Conservation (phyloP, 2,329 filamentous ascomycete genomes). For the Endoconidiophora laricicola region DNA sequence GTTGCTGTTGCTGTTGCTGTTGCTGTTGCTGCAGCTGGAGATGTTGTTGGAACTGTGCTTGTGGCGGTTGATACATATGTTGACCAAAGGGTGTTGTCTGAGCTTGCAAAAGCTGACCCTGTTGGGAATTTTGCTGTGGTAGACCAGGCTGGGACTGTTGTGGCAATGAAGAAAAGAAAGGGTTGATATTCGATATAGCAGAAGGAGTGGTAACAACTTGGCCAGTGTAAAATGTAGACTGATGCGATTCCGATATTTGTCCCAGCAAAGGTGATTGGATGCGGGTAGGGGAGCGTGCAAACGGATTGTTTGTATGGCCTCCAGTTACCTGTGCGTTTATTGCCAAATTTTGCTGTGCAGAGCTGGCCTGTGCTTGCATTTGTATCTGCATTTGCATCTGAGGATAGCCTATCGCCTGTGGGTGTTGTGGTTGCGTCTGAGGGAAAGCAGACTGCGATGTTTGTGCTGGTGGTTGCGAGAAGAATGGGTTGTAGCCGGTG, state of each 20-base stretch:
- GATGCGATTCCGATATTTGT: conserved; percentile 35
- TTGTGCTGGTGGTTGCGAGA: conserved; percentile 1
- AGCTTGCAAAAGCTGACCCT: conserved; percentile 5
- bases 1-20: conserved; percentile 15
- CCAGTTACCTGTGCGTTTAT: conserved; percentile 25
- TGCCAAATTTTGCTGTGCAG: conserved; percentile 21
- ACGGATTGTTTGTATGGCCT: conserved; percentile 29
- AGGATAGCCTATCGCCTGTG: conserved; percentile 14
- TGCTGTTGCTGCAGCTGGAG: conserved; percentile 17
- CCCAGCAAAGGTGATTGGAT: conserved; percentile 32
- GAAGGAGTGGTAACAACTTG: conserved; percentile 6
- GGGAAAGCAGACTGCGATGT: not conserved
- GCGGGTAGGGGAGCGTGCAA: conserved; percentile 31
- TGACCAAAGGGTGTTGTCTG: conserved; percentile 7
- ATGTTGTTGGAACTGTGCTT: conserved; percentile 14
- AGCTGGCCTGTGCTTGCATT: conserved; percentile 18
- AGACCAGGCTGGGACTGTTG: conserved; percentile 16
- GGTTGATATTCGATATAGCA: conserved; percentile 17
- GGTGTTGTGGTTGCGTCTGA: conserved; percentile 15
- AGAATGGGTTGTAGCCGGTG: conserved; percentile 10
- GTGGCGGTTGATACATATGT: conserved; percentile 15
- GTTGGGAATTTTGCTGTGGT: conserved; percentile 14
- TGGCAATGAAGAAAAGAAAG: conserved; percentile 21
- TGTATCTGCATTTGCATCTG: conserved; percentile 21
- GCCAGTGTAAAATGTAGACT: conserved; percentile 24